Evolutionary conservation across 805 yeast species (phyloP).

Genomic region (Yamadazyma nakazawae): DNA sequence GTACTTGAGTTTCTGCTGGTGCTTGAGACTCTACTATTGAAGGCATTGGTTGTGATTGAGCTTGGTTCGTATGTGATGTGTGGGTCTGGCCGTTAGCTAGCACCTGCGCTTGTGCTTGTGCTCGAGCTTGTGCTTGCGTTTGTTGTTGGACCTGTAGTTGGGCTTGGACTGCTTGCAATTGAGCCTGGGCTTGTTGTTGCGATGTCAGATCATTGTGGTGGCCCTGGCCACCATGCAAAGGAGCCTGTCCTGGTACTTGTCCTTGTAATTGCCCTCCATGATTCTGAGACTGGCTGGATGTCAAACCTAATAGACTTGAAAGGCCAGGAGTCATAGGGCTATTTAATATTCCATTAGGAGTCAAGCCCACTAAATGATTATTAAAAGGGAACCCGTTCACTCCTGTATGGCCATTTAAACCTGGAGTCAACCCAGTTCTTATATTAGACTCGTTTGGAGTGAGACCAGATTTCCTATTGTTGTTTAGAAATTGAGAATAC

Average conservation of each 20-base stretch:
- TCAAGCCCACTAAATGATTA: constrained; percentile 30
- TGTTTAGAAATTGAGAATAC: constrained; percentile 24
- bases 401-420: constrained; percentile 18
- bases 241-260: neutral
- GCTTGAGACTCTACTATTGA: neutral
- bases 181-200: constrained; percentile 8
- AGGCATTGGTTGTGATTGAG: constrained; percentile 5
- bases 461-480: constrained; percentile 51
- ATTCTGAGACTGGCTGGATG: constrained; percentile 7
- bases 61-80: neutral
- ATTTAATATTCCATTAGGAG: constrained; percentile 39
- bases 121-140: constrained; percentile 5
- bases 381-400: constrained; percentile 33
- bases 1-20: constrained; percentile 8
- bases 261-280: neutral
- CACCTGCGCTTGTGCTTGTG: constrained; percentile 9
- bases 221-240: neutral
- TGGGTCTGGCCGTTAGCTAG: constrained; percentile 2
- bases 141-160: constrained; percentile 8
- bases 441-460: constrained; percentile 75
- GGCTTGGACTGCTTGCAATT: constrained; percentile 9
- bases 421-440: constrained; percentile 72
- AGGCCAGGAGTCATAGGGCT: constrained; percentile 51
- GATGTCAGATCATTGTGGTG: neutral
- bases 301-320: constrained; percentile 35